Evolutionary conservation across 495 filamentous ascomycete species (phyloP), one percentile per base, ranked within the genome.

Genomic region (Penicillium coffeae): DNA sequence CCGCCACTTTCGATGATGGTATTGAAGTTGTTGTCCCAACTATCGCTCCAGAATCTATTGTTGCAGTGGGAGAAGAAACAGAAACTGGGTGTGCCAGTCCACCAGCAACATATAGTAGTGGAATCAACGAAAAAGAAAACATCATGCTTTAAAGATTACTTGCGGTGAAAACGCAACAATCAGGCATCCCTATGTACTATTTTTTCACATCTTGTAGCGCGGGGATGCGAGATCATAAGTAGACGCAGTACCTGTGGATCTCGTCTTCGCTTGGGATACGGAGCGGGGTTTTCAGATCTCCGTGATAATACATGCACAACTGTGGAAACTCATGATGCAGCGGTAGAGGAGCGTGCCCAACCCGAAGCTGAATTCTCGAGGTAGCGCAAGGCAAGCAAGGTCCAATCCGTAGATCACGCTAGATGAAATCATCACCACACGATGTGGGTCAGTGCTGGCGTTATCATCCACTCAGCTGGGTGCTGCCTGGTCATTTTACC

Each of bases 1-100:
- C 59, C 3, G 37, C 18, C 14, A 36, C 57, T 8, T 54, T 52
- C 6, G 54, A 52, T 2, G 38, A 57, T 1, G 61, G 48, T 1
- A 64, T 37, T 30, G 52, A 43, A 1, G 56, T 66, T 3, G 60
- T 61, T 13, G 58, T 65, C 15, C 65, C 65, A 22, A 58, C 42
- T 1, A 69, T 43, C 5, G 47, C 12, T 1, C 65, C 65, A 25
- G 45, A 48, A 15, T 48, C 42, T 9, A 63, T 53, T 0, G 51
- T 46, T 2, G 50, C 64, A 1, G 54, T 65, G 18, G 64, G 64
- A 9, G 25, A 30, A 30, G 25, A 10, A 4, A 30, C 25, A 5
- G 25, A 30, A 10, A 30, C 25, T 10, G 25, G 25, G 5, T 5
- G 25, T 10, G 25, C 25, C 5, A 30, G 5, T 5, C 25, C 25